phyloP scores from a whole-genome alignment of 2,329 filamentous ascomycete species.

The Pseudogymnoascus sp. region DNA sequence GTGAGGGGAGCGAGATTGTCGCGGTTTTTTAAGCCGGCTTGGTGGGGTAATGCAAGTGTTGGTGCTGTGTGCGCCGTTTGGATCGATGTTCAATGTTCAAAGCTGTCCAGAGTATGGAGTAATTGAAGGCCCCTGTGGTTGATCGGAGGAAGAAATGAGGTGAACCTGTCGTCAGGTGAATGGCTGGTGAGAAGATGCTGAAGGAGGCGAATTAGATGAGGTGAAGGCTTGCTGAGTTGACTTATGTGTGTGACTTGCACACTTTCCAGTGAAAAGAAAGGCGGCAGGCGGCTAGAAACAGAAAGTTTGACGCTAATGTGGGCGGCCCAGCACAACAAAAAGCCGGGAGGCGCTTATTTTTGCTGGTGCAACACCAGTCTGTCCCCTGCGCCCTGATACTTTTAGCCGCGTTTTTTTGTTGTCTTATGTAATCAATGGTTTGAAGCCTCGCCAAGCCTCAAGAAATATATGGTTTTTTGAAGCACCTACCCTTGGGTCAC shows the following conservation, averaged over 20 bases:
- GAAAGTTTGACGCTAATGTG: slow-evolving; percentile 8
- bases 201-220: not conserved
- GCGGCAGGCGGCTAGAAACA: slow-evolving; percentile 4
- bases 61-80: not conserved
- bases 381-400: slow-evolving; percentile 2
- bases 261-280: slow-evolving; percentile 5
- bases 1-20: not conserved
- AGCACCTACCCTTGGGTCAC: not conserved
- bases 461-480: not conserved
- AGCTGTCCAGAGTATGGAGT: not conserved
- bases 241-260: not conserved
- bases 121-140: not conserved
- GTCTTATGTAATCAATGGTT: not conserved
- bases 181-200: not conserved
- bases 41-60: slow-evolving; percentile 11
- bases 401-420: slow-evolving; percentile 1
- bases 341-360: slow-evolving; percentile 1
- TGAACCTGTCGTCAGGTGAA: slow-evolving; percentile 2
- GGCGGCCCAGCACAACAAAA: slow-evolving; percentile 4
- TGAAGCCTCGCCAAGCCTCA: not conserved
- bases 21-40: not conserved
- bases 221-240: not conserved
- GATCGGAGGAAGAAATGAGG: not conserved
- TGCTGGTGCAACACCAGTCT: not conserved
- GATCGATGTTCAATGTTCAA: slow-evolving; percentile 3